Evolutionary conservation across 2,329 filamentous ascomycete genomes (phyloP), one percentile per base, ranked within the genome.

Genomic region (Hymenoscyphus salicellus): DNA sequence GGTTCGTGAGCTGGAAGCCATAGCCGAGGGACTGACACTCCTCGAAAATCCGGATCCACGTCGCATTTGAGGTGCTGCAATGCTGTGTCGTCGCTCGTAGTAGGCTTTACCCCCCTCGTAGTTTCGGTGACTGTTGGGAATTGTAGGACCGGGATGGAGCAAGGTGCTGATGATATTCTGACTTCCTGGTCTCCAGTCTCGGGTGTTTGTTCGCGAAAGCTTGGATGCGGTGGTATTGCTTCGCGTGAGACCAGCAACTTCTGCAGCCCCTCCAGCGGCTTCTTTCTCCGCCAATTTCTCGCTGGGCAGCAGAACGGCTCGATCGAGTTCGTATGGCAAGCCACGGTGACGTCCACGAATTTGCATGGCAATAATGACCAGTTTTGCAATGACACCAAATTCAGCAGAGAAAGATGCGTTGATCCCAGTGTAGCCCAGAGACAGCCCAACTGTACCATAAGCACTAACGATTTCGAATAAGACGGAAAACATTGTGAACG

Each of bases 371-470:
- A 89, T 82, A 61, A 90, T 86, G 68, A 90, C 83, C 1, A 90
- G 82, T 73, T 90, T 90, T 14, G 71, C 71, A n/a, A 77, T 69
- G 26, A 88, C 83, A 14, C 83, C 86, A 76, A 99, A 97, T 71
- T 97, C 86, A 0, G 85, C 89, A 36, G 87, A 93, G 69, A 99
- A 92, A 0, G 91, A 93, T 0, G 92, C 84, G 76, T 97, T 90
- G 75, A 87, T 82, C 23, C 79, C 81, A 0, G 90, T 83, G 67
- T 94, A 97, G 5, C 95, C 95, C 17, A 99, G 83, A 59, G 89
- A 94, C 64, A 99, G 80, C 0, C 95, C 95, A 30, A 99, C 95
- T 0, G 95, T 99, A 68, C 95, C 96, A 73, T 97, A 97, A 1
- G 93, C 93, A 63, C 90, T 94, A 66, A 97, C 87, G 57, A 96